Conservation (phyloP, 1,284 basidiomycete genomes). For the Trichosporon asahii region DNA sequence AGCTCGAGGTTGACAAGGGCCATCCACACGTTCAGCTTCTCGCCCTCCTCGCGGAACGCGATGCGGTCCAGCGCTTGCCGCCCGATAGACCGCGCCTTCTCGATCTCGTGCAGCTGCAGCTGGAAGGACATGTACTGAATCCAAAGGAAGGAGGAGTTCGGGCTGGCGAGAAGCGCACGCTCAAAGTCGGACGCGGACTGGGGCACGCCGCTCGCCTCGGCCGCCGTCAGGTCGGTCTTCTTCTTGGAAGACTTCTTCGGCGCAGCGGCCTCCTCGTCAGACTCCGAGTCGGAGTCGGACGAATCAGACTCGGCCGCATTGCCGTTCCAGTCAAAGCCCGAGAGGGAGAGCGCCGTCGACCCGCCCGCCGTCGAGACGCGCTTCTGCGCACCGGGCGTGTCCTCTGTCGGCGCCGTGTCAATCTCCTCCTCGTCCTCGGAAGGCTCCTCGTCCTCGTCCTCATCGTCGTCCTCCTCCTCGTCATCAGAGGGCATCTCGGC, state of each 20-base stretch:
- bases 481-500: slow-evolving; percentile 21
- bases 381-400: slow-evolving; percentile 22
- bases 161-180: slow-evolving; percentile 86
- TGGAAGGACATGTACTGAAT: slow-evolving; percentile 99
- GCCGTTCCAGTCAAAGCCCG: slow-evolving; percentile 58
- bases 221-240: slow-evolving; percentile 73
- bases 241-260: slow-evolving; percentile 53
- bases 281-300: slow-evolving; percentile 56
- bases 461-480: slow-evolving; percentile 33
- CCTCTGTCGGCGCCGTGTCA: slow-evolving; percentile 25
- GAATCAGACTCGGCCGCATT: slow-evolving; percentile 36
- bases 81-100: slow-evolving; percentile 85
- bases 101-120: slow-evolving; percentile 88
- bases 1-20: slow-evolving; percentile 95
- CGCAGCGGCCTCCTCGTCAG: slow-evolving; percentile 27
- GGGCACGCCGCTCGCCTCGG: slow-evolving; percentile 73
- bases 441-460: slow-evolving; percentile 11
- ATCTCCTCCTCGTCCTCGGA: slow-evolving; percentile 30
- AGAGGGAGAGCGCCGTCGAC: slow-evolving; percentile 47
- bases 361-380: slow-evolving; percentile 32
- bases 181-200: slow-evolving; percentile 94
- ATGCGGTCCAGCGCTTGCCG: slow-evolving; percentile 82
- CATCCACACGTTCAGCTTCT: slow-evolving; percentile 97
- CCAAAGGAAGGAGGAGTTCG: slow-evolving; percentile 97
- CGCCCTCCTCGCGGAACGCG: slow-evolving; percentile 92